A percentile compares a stretch with the other conserved stretches of the same genome.
These are phyloP conservation scores for Codiaeum variegatum DNA, from an alignment of 441 rosid genomes.

Conservation along the genomic window DNA sequence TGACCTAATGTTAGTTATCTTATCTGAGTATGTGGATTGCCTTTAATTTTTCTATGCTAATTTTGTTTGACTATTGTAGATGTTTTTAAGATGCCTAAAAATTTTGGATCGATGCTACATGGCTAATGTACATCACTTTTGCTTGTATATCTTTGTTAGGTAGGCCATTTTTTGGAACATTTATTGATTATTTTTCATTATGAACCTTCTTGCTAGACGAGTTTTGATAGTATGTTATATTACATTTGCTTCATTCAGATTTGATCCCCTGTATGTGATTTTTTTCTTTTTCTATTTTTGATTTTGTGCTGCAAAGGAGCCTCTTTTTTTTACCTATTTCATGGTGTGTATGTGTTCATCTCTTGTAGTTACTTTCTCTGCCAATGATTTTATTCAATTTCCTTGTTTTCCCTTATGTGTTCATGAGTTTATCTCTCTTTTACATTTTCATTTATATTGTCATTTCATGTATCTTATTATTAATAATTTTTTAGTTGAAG, in stretches of 20 bases:
- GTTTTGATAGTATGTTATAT: conserved; percentile 81
- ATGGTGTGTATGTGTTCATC: conserved; percentile 17
- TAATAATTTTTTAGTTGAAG: too few species aligned
- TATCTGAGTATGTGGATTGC: too few species aligned
- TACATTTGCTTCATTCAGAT: conserved; percentile 17
- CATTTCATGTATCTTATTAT: conserved; percentile 1
- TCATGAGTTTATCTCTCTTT: conserved; percentile 9
- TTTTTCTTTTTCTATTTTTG: background rate
- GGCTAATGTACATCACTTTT: background rate
- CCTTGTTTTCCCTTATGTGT: conserved; percentile 9
- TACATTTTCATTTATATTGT: conserved; percentile 4
- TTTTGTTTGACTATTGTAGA: too few species aligned
- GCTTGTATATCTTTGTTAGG: conserved; percentile 42
- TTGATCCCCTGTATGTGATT: conserved; percentile 19
- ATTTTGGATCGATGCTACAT: too few species aligned
- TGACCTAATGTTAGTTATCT: too few species aligned
- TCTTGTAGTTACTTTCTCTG: conserved; percentile 89
- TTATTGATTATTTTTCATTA: conserved; percentile 97
- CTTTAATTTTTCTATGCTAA: too few species aligned
- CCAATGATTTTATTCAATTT: conserved; percentile 92
- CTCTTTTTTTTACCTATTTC: background rate
- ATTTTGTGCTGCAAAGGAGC: background rate
- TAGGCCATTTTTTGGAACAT: conserved; percentile 97
- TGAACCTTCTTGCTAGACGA: conserved; percentile 97
- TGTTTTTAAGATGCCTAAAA: too few species aligned